Percentiles rank a stretch among this genome's conserved stretches.
Conservation (phyloP, 2,329 filamentous ascomycete genomes). For the Sphaerostilbella broomeana region DNA sequence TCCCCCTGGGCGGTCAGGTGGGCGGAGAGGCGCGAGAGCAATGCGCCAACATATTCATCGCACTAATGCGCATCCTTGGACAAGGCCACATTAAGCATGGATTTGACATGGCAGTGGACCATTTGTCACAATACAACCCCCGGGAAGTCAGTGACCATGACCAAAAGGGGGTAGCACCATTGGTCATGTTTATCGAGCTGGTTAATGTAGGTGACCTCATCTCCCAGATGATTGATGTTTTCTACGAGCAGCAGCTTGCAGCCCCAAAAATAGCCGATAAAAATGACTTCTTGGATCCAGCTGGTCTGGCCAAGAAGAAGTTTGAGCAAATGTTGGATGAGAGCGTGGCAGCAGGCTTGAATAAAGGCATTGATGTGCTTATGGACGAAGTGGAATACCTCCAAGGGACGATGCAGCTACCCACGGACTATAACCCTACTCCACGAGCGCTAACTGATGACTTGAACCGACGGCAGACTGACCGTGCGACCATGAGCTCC, state of each 20-base stretch:
- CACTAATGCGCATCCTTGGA: slow-evolving; percentile 76
- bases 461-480: slow-evolving; percentile 2
- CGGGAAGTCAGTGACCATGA: slow-evolving; percentile 69
- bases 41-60: slow-evolving; percentile 83
- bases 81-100: slow-evolving; percentile 83
- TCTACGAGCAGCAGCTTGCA: slow-evolving; percentile 92
- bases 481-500: slow-evolving; percentile 10
- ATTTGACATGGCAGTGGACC: slow-evolving; percentile 86
- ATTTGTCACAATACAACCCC: slow-evolving; percentile 86
- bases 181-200: slow-evolving; percentile 92
- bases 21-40: slow-evolving; percentile 81
- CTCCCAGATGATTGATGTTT: slow-evolving; percentile 97
- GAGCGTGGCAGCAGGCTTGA: slow-evolving; percentile 87
- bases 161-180: slow-evolving; percentile 71
- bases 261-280: slow-evolving; percentile 76
- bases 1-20: slow-evolving; percentile 69
- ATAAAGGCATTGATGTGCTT: slow-evolving; percentile 95
- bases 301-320: slow-evolving; percentile 91
- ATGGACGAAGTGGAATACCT: slow-evolving; percentile 98
- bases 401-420: slow-evolving; percentile 76
- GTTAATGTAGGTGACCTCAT: slow-evolving; percentile 98
- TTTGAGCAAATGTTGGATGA: slow-evolving; percentile 99
- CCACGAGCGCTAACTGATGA: slow-evolving; percentile 14
- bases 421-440: slow-evolving; percentile 83
- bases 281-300: slow-evolving; percentile 90